Evolutionary conservation across 352 stramenopile genomes (phyloP).

Genomic region (Ophiocytium majus): DNA sequence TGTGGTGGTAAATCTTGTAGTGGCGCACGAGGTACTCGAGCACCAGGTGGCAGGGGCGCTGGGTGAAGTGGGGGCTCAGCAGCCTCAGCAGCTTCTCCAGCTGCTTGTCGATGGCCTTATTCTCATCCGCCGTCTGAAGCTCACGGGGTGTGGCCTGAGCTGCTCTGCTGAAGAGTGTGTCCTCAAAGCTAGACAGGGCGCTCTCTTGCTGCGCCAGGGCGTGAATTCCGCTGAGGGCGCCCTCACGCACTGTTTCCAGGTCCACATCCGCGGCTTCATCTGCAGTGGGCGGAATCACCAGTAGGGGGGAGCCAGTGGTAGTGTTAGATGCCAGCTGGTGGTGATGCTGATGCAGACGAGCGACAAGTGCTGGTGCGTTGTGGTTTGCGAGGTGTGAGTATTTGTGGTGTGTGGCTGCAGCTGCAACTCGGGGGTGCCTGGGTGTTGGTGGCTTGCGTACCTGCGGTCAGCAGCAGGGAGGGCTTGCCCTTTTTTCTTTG

Average conservation of each 20-base stretch:
- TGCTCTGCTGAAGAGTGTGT: constrained; percentile 57
- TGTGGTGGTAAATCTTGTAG: constrained; percentile 60
- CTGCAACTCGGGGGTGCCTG: neutral
- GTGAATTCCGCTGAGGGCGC: constrained; percentile 32
- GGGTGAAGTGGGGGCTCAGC: constrained; percentile 51
- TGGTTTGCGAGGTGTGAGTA: neutral
- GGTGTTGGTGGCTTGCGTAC: constrained; percentile 27
- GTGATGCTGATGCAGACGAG: no score
- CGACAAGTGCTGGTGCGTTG: neutral
- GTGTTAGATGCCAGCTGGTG: no score
- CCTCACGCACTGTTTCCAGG: constrained; percentile 51
- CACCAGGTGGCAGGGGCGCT: constrained; percentile 48
- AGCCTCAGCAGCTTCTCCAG: constrained; percentile 47
- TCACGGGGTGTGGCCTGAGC: constrained; percentile 53
- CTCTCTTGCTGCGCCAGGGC: constrained; percentile 34
- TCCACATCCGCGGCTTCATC: constrained; percentile 50
- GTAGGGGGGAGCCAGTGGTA: no score
- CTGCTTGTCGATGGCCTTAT: constrained; percentile 48
- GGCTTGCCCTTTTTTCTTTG: constrained; percentile 53
- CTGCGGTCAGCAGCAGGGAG: constrained; percentile 50
- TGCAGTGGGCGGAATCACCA: no score
- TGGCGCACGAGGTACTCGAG: constrained; percentile 60
- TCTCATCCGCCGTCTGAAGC: constrained; percentile 57
- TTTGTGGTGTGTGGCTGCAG: neutral
- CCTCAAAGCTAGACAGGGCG: constrained; percentile 44